Conservation (phyloP, 805 yeast genomes). For the Ogataea pignaliae region DNA sequence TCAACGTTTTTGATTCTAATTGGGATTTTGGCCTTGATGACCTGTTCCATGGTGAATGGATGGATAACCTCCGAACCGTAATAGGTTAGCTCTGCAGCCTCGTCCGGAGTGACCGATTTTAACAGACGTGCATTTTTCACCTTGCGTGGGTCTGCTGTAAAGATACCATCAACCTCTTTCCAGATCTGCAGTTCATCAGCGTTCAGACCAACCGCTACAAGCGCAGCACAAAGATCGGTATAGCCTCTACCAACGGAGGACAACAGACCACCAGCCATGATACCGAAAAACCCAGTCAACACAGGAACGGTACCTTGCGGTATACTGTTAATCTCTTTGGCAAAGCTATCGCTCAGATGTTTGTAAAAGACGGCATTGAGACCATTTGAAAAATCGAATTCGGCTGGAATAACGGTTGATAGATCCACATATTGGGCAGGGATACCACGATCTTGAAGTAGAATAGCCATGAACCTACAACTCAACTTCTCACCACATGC, state of each 20-base stretch:
- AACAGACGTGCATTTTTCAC: conserved; percentile 85
- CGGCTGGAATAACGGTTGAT: conserved; percentile 64
- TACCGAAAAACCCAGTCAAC: conserved; percentile 92
- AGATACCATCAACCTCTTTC: conserved; percentile 99
- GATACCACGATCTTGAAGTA: conserved; percentile 79
- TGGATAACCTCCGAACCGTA: conserved; percentile 98
- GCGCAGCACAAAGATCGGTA: conserved; percentile 96
- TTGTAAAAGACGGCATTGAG: conserved; percentile 66
- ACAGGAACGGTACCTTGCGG: conserved; percentile 65
- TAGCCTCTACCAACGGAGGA: conserved; percentile 96
- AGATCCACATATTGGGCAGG: conserved; percentile 77
- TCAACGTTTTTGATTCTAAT: conserved; percentile 94
- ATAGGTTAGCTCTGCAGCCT: conserved; percentile 96
- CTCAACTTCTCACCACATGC: conserved; percentile 91
- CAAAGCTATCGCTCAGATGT: conserved; percentile 49
- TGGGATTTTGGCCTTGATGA: conserved; percentile 91
- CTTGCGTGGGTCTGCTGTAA: conserved; percentile 97
- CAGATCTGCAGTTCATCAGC: conserved; percentile 96
- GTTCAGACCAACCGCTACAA: conserved; percentile 85
- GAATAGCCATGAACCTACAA: conserved; percentile 82
- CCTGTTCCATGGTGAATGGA: conserved; percentile 99
- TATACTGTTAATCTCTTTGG: conserved; percentile 39
- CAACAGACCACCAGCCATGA: conserved; percentile 91
- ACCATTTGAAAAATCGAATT: conserved; percentile 48
- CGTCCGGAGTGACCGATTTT: conserved; percentile 92